These are phyloP conservation scores for Candida gorgasii DNA, from an alignment of 805 yeast species.

Conservation along the genomic window DNA sequence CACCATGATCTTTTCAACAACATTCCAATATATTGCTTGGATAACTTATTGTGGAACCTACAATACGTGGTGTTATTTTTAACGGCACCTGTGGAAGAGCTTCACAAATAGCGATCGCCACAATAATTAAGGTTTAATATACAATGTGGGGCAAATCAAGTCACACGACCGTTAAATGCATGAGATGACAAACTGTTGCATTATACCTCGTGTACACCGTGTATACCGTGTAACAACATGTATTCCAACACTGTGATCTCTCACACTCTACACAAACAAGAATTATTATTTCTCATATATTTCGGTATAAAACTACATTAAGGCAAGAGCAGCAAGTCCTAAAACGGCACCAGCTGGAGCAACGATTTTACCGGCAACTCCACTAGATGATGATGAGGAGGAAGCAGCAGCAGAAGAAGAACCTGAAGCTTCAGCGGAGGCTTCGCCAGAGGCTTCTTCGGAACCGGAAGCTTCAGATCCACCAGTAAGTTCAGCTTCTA, in stretches of 20 bases:
- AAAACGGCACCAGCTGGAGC: constrained; percentile 33
- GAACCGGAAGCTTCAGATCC: constrained; percentile 8
- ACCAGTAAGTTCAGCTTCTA: neutral
- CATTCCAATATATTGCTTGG: constrained; percentile 40
- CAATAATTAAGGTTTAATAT: too few species aligned
- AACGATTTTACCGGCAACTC: constrained; percentile 8
- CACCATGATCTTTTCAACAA: constrained; percentile 12
- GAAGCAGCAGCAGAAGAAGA: constrained; percentile 10
- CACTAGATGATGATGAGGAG: constrained; percentile 5
- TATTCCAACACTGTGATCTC: neutral
- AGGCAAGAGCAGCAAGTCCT: constrained; percentile 37
- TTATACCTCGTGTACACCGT: too few species aligned
- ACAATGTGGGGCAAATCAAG: neutral
- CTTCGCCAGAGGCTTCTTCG: neutral
- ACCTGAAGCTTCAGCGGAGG: neutral
- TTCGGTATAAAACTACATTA: constrained; percentile 20
- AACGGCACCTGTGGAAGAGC: too few species aligned
- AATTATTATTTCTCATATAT: neutral
- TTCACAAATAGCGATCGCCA: too few species aligned
- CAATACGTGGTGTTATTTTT: constrained; percentile 36
- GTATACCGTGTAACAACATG: neutral
- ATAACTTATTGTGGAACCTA: constrained; percentile 42
- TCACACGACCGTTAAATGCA: constrained; percentile 1
- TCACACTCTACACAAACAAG: neutral
- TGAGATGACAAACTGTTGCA: too few species aligned